Evolutionary conservation across 129 eudicot genomes (phyloP).

Genomic region (Flaveria brownii): DNA sequence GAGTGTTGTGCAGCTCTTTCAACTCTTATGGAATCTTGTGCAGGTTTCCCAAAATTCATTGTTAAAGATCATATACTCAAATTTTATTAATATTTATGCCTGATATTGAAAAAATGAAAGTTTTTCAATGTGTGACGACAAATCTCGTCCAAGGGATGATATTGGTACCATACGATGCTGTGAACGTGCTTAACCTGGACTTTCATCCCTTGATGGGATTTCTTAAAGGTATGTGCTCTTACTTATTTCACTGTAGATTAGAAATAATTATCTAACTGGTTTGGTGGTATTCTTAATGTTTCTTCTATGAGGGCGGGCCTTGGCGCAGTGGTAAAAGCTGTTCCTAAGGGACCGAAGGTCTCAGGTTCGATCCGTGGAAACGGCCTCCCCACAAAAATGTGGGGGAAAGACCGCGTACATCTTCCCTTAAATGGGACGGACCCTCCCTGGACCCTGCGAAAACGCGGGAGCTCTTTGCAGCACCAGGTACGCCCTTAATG

Average conservation of each 20-base stretch:
- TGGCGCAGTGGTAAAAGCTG: too few relatives aligned
- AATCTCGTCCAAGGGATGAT: too few relatives aligned
- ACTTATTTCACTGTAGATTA: not conserved
- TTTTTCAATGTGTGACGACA: not conserved
- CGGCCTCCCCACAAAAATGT: too few relatives aligned
- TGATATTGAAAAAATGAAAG: not conserved
- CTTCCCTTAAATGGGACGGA: too few relatives aligned
- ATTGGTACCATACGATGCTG: not conserved
- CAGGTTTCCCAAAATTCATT: not conserved
- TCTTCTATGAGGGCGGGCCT: too few relatives aligned
- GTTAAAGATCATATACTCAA: too few relatives aligned
- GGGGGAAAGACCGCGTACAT: too few relatives aligned
- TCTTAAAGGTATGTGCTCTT: not conserved
- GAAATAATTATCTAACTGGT: not conserved
- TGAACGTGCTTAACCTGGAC: not conserved
- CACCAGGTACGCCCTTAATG: too few relatives aligned
- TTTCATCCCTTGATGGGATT: not conserved
- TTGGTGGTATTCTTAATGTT: not conserved
- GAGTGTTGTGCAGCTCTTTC: not conserved
- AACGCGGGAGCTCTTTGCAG: too few relatives aligned
- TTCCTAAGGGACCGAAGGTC: too few relatives aligned
- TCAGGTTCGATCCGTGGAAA: too few relatives aligned
- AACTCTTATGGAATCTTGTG: not conserved
- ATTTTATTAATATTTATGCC: not conserved
- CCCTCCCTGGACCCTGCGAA: too few relatives aligned